phyloP scores from a whole-genome alignment of 1,284 basidiomycete species.

The Ceraceosorus guamensis region DNA sequence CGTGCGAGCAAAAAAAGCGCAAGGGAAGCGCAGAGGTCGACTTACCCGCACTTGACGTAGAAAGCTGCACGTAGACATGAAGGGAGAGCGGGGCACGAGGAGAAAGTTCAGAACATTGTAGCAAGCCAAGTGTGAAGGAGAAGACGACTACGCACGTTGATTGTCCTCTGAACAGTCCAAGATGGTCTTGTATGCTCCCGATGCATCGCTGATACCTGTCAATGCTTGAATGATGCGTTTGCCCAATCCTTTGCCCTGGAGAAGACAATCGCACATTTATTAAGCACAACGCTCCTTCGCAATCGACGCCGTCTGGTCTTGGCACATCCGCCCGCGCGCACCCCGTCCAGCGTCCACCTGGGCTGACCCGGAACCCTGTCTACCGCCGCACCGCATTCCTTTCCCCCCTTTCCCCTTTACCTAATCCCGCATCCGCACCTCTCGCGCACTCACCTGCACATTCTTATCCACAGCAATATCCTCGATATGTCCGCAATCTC shows the following conservation, averaged over 20 bases:
- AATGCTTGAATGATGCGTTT: constrained; percentile 77
- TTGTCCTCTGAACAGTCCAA: constrained; percentile 87
- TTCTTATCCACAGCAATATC: constrained; percentile 86
- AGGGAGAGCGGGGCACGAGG: constrained; percentile 8
- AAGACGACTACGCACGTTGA: constrained; percentile 62
- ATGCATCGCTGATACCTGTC: constrained; percentile 63
- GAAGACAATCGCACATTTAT: too few species aligned
- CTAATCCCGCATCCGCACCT: too few species aligned
- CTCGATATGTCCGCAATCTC: constrained; percentile 86
- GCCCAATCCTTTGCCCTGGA: constrained; percentile 87
- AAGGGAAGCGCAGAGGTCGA: constrained; percentile 2
- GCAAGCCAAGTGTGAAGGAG: background rate
- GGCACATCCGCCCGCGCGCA: too few species aligned
- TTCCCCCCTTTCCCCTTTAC: too few species aligned
- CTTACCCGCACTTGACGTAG: constrained; percentile 83
- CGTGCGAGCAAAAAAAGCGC: background rate
- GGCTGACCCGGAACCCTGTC: too few species aligned
- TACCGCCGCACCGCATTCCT: too few species aligned
- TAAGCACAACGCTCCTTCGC: too few species aligned
- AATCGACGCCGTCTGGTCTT: too few species aligned
- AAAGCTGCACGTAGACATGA: constrained; percentile 61
- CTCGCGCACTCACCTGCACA: too few species aligned
- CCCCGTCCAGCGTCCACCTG: too few species aligned
- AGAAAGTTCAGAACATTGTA: background rate
- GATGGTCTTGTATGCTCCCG: constrained; percentile 88